Conservation (phyloP, 129 eudicot genomes). For the Apium graveolens region DNA sequence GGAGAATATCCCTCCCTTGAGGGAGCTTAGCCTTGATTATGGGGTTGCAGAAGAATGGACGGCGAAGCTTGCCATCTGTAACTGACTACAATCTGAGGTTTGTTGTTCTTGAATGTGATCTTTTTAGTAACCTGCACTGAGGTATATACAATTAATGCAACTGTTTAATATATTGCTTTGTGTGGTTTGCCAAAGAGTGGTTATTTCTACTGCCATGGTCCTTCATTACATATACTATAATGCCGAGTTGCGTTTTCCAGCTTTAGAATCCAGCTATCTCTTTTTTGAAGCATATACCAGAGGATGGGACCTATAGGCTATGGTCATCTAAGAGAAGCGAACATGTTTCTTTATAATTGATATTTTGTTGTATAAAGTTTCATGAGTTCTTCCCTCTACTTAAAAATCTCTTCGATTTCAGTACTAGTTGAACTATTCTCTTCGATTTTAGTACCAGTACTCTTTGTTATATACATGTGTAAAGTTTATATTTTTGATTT, state of each 20-base stretch:
- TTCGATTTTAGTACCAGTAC: neutral
- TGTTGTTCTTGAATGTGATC: constrained; percentile 13
- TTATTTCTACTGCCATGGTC: neutral
- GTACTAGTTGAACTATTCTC: neutral
- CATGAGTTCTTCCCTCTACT: neutral
- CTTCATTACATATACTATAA: neutral
- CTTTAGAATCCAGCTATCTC: constrained; percentile 6
- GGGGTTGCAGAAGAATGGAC: constrained; percentile 62
- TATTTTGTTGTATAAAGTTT: neutral
- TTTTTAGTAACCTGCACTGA: constrained; percentile 18
- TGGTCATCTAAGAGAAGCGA: constrained; percentile 13
- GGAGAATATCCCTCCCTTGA: constrained; percentile 86
- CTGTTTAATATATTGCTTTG: neutral
- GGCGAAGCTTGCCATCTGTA: constrained; percentile 62
- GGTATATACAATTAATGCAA: constrained; percentile 24
- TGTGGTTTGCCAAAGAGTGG: constrained; percentile 1
- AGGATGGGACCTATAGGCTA: constrained; percentile 9
- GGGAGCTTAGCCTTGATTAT: constrained; percentile 84
- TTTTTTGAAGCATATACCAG: constrained; percentile 13
- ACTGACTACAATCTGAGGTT: constrained; percentile 24
- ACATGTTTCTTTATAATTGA: neutral
- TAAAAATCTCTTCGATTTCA: neutral
- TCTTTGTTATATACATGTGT: neutral
- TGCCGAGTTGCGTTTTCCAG: neutral
- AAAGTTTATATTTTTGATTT: neutral